Base-by-base conservation (phyloP, 441 rosid species). In the Populus hybrid region DNA sequence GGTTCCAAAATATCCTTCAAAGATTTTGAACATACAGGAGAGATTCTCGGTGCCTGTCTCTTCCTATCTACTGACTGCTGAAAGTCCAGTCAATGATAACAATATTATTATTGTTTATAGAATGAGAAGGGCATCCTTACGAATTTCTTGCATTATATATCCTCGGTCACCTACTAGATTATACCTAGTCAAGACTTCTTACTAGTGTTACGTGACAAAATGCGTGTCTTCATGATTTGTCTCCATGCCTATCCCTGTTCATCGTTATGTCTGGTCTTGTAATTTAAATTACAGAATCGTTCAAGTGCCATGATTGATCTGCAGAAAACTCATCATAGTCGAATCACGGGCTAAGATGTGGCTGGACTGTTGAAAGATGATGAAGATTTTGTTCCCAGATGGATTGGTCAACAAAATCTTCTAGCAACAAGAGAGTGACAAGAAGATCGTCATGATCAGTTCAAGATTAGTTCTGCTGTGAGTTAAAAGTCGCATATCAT, bases 1-100 rank as follows among this genome's bases (percentile, higher is more conserved):
- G 18, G 73, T 77, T 79, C 82, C 81, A 84, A 79, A 84, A 8
- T 73, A 79, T 40, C 73, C 46, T 78, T 82, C 87, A 81, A 79
- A 61, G 35, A 34, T 70, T 30, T 74, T 35, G 8, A 61, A 72
- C 40, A 61, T 61, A 65, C 14, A 73, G 42, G 77, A 78, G 76
- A 77, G 30, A 70, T 57, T 74, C 61, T 30, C 59, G 69, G 69
- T 73, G 73, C n/a, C 69, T 75, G 80, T 81, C 66, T 54, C 21
- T 72, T 32, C 23, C 32, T 30, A 30, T 30, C 32, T 30, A 30
- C 32, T 30, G 32, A 30, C 32, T 30, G 32, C 32, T 30, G 32
- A 30, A 30, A 30, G 32, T 57, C 32, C 18, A 77, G 83, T 80
- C 77, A 79, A 83, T 24, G 32, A 57, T 50, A 8, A 63, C 71